phyloP scores from a whole-genome alignment of 345 rosid genomes.

The Rubroshorea leprosula region DNA sequence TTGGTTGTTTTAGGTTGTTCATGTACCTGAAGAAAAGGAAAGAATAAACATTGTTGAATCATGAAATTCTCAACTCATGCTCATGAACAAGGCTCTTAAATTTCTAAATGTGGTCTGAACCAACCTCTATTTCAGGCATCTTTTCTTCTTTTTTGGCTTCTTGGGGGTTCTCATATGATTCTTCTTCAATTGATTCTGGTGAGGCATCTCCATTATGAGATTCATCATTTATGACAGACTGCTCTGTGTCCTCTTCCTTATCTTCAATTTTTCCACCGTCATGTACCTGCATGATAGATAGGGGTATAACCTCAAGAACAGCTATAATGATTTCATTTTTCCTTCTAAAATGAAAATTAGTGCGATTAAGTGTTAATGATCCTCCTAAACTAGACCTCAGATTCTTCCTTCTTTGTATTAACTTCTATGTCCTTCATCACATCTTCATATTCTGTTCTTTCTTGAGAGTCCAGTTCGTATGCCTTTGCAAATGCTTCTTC shows the following conservation, averaged over 20 bases:
- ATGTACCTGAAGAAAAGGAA: conserved; percentile 18
- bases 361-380: conserved; percentile 1
- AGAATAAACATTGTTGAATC: not conserved
- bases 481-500: not conserved
- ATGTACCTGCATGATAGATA: conserved; percentile 18
- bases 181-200: conserved; percentile 17
- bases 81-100: not conserved
- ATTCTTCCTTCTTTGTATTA: conserved; percentile 19
- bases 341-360: not conserved
- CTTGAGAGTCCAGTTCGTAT: not conserved
- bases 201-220: conserved; percentile 3
- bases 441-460: not conserved
- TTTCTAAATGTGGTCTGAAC: not conserved
- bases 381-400: conserved; percentile 21
- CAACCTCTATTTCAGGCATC: conserved; percentile 17
- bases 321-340: not conserved
- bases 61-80: too few relatives aligned
- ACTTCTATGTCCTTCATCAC: not conserved
- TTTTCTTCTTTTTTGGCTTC: conserved; percentile 15
- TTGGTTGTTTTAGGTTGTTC: conserved; percentile 19
- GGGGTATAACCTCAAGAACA: not conserved
- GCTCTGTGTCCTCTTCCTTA: conserved; percentile 14
- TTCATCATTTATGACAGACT: conserved; percentile 14
- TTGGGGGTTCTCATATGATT: conserved; percentile 11
- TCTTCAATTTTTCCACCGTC: conserved; percentile 5